Base-by-base conservation (phyloP, 805 yeast genomes). In the Ogataea salicorniae region DNA sequence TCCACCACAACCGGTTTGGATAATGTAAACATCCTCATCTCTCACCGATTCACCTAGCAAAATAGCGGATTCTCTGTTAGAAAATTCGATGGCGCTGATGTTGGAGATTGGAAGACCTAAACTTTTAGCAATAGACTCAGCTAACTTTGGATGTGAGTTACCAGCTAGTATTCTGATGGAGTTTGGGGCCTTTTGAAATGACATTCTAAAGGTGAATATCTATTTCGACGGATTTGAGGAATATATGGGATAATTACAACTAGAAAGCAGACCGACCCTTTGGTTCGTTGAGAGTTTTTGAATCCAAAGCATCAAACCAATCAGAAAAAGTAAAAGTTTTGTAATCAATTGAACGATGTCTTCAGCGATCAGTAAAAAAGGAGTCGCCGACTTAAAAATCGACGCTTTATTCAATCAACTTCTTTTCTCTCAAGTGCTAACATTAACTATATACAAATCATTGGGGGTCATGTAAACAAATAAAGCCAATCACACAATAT, bases 1-100 rank as follows among this genome's bases (percentile, higher is more conserved):
- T 37, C 94, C 96, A 41, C 95, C 96, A 56, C 83, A 79, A 33
- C 96, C 96, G 1, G 92, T 88, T 63, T 89, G 97, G 44, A 87
- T 72, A 47, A 87, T 83, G 62, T 81, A 87, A 11, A 87, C 91
- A 59, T 89, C 96, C 62, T 90, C 96, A 61, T 90, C 96, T 67
- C 97, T 79, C 23, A 89, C 86, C 34, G 92, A 82, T 62, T 89
- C 96, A 34, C 89, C 91, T 49, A 89, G 83, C 31, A 89, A 79
- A 15, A 92, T 92, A 2, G 95, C 86, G 1, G 96, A 86, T 68
- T 92, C 98, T 58, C 79, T 81, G 63, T 89, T 92, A 36, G 95
- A 81, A 66, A 87, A 88, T 63, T 88, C 90, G 54, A 85, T 83
- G 13, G 90, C 95, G 41, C 84, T 84, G 20, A 92, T 82, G 50